A percentile compares a stretch with the other conserved stretches of the same genome.
Evolutionary conservation across 78 protist species (phyloP).

Genomic region (Polysphondylium violaceum): DNA sequence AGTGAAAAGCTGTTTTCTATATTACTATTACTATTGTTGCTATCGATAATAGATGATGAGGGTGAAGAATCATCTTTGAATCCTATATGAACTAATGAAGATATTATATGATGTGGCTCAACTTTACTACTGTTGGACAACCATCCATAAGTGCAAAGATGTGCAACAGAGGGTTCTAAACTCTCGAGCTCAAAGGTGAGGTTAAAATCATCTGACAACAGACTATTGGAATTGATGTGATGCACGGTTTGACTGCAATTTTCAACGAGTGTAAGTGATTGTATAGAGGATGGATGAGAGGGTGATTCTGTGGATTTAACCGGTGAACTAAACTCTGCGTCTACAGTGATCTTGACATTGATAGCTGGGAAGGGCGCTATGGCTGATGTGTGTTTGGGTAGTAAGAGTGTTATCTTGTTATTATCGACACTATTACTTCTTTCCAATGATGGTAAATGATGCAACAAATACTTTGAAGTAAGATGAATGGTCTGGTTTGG

Average conservation of each 20-base stretch:
- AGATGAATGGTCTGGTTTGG: not conserved
- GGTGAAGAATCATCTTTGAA: not conserved
- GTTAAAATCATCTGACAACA: not conserved
- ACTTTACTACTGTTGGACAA: too few species aligned
- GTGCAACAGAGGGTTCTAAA: too few species aligned
- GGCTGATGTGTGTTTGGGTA: conserved; percentile 17
- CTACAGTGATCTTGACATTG: conserved; percentile 2
- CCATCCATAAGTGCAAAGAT: too few species aligned
- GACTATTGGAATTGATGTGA: conserved; percentile 1
- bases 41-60: not conserved
- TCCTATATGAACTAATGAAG: too few species aligned
- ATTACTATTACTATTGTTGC: not conserved
- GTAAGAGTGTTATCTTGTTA: not conserved
- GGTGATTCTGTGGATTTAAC: conserved; percentile 5
- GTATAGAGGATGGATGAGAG: conserved; percentile 52
- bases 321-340: conserved; percentile 26
- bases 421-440: not conserved
- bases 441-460: not conserved
- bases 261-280: conserved; percentile 8
- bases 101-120: too few species aligned
- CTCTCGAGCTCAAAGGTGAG: not conserved
- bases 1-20: not conserved
- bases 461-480: conserved; percentile 24
- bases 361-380: conserved; percentile 9
- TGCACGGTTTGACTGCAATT: not conserved